A percentile compares a stretch with the other conserved stretches of the same genome.
Evolutionary conservation across 2,329 filamentous ascomycete species (phyloP).

Genomic region (Geosmithia flava): DNA sequence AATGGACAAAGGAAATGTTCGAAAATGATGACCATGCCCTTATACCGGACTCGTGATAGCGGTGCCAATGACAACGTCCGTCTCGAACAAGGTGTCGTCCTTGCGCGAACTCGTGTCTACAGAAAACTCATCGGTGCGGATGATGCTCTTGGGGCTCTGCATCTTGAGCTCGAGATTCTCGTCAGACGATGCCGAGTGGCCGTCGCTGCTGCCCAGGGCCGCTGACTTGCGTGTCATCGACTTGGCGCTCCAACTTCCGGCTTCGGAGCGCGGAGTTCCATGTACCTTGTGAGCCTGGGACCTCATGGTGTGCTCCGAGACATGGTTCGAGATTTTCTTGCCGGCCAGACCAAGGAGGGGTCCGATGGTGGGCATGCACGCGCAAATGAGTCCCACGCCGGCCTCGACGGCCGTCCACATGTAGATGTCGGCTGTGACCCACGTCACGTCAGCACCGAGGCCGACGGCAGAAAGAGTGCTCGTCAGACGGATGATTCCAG

Average conservation of each 20-base stretch:
- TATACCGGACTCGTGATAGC: neutral
- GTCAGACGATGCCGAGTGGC: neutral
- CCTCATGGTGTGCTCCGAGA: neutral
- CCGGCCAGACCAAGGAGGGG: slow-evolving; percentile 9
- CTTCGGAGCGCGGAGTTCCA: neutral
- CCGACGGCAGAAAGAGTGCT: slow-evolving; percentile 16
- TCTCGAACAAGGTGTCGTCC: neutral
- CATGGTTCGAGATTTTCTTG: neutral
- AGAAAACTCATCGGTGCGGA: neutral
- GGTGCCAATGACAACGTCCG: neutral
- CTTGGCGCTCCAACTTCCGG: neutral
- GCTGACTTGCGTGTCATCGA: neutral
- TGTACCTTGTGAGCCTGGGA: neutral
- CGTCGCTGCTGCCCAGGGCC: neutral
- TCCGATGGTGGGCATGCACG: slow-evolving; percentile 23
- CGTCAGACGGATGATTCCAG: slow-evolving; percentile 18
- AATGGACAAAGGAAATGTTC: too few species aligned
- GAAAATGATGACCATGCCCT: neutral
- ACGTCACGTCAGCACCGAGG: slow-evolving; percentile 17
- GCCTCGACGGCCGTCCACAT: slow-evolving; percentile 26
- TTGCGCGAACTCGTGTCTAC: neutral
- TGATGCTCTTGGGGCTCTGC: neutral
- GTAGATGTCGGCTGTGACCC: slow-evolving; percentile 17
- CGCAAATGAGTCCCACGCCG: slow-evolving; percentile 23
- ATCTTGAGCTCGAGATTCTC: neutral